Conservation (phyloP, 139 green algal species). For the Nannochloris sp. region DNA sequence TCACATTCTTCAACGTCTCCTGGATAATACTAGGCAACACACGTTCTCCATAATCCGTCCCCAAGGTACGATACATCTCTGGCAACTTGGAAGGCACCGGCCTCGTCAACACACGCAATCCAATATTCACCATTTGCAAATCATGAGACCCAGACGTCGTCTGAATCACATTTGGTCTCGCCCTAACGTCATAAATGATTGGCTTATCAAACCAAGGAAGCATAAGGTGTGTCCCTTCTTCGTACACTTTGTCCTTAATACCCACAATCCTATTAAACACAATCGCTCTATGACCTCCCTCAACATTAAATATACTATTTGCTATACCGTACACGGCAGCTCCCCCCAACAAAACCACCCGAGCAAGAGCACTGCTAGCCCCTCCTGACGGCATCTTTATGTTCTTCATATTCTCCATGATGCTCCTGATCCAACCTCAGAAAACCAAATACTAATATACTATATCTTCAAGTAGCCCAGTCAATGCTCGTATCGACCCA, state of each 20-base stretch:
- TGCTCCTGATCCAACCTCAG: not conserved
- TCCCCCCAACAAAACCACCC: constrained; percentile 30
- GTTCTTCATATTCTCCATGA: constrained; percentile 32
- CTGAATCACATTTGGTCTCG: constrained; percentile 85
- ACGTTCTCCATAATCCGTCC: constrained; percentile 86
- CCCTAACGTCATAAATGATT: constrained; percentile 95
- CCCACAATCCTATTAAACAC: constrained; percentile 95
- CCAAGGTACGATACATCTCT: constrained; percentile 88
- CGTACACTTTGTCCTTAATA: constrained; percentile 91
- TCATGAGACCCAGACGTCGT: constrained; percentile 86
- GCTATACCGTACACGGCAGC: constrained; percentile 55
- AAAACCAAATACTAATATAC: not conserved
- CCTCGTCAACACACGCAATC: constrained; percentile 89
- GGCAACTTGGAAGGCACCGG: constrained; percentile 77
- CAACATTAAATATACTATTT: constrained; percentile 96
- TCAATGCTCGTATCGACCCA: no score
- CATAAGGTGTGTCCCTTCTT: constrained; percentile 96
- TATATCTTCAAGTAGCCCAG: no score
- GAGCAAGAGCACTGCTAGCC: constrained; percentile 16
- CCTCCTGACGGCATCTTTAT: constrained; percentile 18
- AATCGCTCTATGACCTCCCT: constrained; percentile 95
- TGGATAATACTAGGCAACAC: constrained; percentile 97
- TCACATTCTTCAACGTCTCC: constrained; percentile 58
- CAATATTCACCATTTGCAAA: constrained; percentile 99
- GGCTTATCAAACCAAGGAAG: constrained; percentile 96